Evolutionary conservation across 306 rosid genomes (phyloP).

Genomic region (Castanea sativa): DNA sequence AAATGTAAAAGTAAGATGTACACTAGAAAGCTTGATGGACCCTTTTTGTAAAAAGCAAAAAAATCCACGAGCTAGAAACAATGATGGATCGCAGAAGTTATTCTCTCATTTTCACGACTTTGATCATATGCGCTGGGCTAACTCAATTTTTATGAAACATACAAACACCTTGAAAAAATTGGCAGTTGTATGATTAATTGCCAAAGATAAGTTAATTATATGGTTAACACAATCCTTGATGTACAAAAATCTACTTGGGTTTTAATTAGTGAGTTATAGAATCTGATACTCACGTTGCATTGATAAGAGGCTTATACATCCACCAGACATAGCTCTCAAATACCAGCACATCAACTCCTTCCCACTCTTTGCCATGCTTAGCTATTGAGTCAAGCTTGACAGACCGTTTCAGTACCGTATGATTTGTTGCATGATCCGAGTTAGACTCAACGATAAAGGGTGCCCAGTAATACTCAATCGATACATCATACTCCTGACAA

Average conservation of each 20-base stretch:
- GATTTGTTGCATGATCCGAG: constrained; percentile 90
- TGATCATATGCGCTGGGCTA: too few relatives aligned
- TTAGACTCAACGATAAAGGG: constrained; percentile 88
- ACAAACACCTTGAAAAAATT: not conserved
- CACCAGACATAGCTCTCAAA: constrained; percentile 97
- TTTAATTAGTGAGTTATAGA: not conserved
- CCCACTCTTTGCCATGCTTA: constrained; percentile 80
- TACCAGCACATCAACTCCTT: constrained; percentile 77
- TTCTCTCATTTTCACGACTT: too few relatives aligned
- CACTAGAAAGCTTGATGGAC: not conserved
- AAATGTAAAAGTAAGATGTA: not conserved
- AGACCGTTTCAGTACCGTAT: constrained; percentile 63
- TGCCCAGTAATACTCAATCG: constrained; percentile 92
- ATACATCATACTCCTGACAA: constrained; percentile 64
- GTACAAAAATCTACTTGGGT: not conserved
- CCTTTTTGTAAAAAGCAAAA: too few relatives aligned
- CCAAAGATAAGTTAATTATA: too few relatives aligned
- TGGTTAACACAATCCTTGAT: too few relatives aligned
- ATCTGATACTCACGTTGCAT: constrained; percentile 61
- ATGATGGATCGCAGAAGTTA: too few relatives aligned
- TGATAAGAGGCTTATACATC: constrained; percentile 74
- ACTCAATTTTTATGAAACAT: not conserved
- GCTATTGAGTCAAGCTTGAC: constrained; percentile 75
- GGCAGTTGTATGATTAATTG: not conserved
- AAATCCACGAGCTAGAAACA: too few relatives aligned